These are phyloP conservation scores for Fusarium verrucosum DNA, from an alignment of 2,329 filamentous ascomycete species.

Conservation along the genomic window DNA sequence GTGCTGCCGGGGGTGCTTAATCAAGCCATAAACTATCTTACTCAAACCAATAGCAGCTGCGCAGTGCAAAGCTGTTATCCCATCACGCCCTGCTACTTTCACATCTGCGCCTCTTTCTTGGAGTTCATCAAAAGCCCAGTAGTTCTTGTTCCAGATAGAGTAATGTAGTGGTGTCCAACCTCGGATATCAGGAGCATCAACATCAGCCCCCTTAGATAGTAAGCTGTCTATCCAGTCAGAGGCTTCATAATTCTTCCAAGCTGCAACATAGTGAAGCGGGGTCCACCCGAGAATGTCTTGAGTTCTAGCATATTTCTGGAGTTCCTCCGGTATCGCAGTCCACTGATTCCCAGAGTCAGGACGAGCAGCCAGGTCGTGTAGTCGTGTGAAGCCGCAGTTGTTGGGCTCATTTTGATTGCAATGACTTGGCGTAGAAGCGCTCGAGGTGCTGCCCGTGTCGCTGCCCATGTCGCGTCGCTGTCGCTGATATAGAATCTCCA, in stretches of 20 bases:
- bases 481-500: neutral
- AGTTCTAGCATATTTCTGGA: accelerated
- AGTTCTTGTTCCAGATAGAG: accelerated
- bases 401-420: neutral
- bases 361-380: neutral
- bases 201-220: neutral
- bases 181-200: neutral
- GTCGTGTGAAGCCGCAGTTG: neutral
- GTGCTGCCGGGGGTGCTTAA: neutral
- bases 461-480: no score
- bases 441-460: neutral
- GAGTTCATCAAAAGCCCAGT: accelerated
- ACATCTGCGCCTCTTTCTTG: neutral
- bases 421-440: no score
- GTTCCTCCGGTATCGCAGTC: neutral
- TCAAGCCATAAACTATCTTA: neutral
- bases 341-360: neutral
- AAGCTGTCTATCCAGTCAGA: neutral
- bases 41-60: neutral
- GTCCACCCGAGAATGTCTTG: neutral
- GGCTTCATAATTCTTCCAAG: accelerated
- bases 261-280: neutral
- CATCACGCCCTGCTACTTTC: neutral
- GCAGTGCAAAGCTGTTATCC: neutral
- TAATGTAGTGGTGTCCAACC: neutral